These are phyloP conservation scores for Pichia inconspicua DNA, from an alignment of 1,139 yeast species.

Conservation along the genomic window DNA sequence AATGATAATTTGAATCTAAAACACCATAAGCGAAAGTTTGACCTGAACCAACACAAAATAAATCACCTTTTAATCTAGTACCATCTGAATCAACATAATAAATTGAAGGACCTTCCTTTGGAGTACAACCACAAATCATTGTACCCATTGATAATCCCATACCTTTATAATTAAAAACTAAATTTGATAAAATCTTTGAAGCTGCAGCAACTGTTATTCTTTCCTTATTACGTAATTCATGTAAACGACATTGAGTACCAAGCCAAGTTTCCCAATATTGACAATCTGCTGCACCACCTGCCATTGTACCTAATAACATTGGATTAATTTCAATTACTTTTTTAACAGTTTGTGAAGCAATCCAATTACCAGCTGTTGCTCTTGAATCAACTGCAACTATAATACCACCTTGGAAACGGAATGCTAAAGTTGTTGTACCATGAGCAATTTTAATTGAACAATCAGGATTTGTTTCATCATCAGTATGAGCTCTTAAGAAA, in stretches of 20 bases:
- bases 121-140: constrained; percentile 95
- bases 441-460: constrained; percentile 95
- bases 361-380: constrained; percentile 98
- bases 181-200: constrained; percentile 81
- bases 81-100: constrained; percentile 98
- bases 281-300: constrained; percentile 99
- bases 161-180: constrained; percentile 91
- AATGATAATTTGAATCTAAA: constrained; percentile 78
- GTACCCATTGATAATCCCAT: constrained; percentile 99
- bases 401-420: constrained; percentile 93
- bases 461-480: constrained; percentile 85
- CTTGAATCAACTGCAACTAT: constrained; percentile 96
- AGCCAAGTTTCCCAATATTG: constrained; percentile 99
- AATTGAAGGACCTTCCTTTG: constrained; percentile 90
- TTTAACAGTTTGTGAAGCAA: constrained; percentile 96
- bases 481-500: constrained; percentile 94
- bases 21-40: constrained; percentile 99
- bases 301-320: constrained; percentile 92
- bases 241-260: constrained; percentile 92
- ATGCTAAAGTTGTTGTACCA: constrained; percentile 96
- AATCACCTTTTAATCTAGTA: constrained; percentile 86
- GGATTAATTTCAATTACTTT: constrained; percentile 97
- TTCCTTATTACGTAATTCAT: constrained; percentile 89
- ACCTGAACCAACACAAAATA: constrained; percentile 98
- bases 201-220: constrained; percentile 97